phyloP scores from a whole-genome alignment of 352 stramenopile species.

The Pythium rishiriense region DNA sequence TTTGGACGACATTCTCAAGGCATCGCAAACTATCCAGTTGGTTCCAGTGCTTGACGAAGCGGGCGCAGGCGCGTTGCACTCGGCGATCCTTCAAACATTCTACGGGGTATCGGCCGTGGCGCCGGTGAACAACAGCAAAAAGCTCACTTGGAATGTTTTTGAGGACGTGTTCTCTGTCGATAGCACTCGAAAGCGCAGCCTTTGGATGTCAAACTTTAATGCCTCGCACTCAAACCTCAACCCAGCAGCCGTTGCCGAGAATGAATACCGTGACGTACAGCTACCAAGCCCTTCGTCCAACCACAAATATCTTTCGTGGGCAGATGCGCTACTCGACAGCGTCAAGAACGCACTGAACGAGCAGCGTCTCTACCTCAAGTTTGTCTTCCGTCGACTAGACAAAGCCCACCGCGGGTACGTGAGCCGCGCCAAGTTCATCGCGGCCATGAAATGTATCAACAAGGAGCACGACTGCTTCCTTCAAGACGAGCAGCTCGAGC shows the following conservation, averaged over 20 bases:
- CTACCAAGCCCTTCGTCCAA: conserved; percentile 28
- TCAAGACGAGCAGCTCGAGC: conserved; percentile 58
- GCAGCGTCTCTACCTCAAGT: conserved; percentile 80
- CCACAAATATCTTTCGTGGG: conserved; percentile 54
- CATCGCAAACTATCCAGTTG: conserved; percentile 49
- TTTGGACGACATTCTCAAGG: conserved; percentile 51
- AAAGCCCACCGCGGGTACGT: conserved; percentile 65
- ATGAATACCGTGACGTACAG: conserved; percentile 40
- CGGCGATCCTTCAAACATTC: conserved; percentile 66
- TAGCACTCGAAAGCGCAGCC: conserved; percentile 56
- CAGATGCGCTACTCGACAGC: conserved; percentile 64
- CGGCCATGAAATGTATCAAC: conserved; percentile 75
- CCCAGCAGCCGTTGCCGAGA: conserved; percentile 11
- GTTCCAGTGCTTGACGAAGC: conserved; percentile 46
- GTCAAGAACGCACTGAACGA: conserved; percentile 78
- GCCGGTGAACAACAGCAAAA: conserved; percentile 40
- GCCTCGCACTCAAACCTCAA: conserved; percentile 54
- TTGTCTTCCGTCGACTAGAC: conserved; percentile 77
- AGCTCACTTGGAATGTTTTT: conserved; percentile 72
- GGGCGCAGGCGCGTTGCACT: conserved; percentile 54
- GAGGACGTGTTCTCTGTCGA: conserved; percentile 78
- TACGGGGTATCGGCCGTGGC: conserved; percentile 44
- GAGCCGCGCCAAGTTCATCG: conserved; percentile 68
- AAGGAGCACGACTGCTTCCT: conserved; percentile 66
- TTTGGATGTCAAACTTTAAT: conserved; percentile 63